phyloP scores from a whole-genome alignment of 2,329 filamentous ascomycete species.

The Colletotrichum sp. region DNA sequence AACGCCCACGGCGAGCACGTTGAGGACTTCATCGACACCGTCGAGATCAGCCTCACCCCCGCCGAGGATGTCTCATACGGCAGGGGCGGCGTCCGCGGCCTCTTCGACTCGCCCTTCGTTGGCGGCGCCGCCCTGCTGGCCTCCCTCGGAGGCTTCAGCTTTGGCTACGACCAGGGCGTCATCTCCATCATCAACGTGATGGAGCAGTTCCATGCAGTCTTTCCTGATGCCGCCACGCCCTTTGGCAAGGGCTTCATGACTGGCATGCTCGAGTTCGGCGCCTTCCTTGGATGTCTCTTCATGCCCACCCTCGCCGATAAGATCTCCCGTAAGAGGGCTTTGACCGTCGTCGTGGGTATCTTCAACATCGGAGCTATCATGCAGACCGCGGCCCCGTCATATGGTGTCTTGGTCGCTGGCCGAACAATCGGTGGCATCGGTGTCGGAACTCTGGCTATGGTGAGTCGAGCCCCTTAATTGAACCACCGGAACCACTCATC shows the following conservation, averaged over 20 bases:
- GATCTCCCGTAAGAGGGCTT: conserved; percentile 46
- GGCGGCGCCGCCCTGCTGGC: conserved; percentile 36
- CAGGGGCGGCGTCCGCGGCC: conserved; percentile 5
- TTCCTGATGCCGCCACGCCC: conserved; percentile 32
- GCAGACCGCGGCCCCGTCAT: conserved; percentile 31
- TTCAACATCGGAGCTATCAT: conserved; percentile 49
- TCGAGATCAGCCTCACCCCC: conserved; percentile 7
- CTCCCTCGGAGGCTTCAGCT: conserved; percentile 34
- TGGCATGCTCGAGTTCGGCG: conserved; percentile 46
- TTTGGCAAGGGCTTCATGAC: conserved; percentile 37
- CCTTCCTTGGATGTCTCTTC: conserved; percentile 40
- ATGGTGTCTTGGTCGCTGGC: conserved; percentile 30
- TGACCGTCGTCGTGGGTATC: conserved; percentile 40
- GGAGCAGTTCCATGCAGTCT: conserved; percentile 46
- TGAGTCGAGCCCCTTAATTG: not conserved
- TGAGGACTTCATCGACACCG: conserved; percentile 9
- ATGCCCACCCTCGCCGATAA: conserved; percentile 43
- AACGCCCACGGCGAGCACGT: conserved; percentile 4
- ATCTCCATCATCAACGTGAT: conserved; percentile 50
- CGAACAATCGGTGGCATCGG: conserved; percentile 34
- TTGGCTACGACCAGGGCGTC: conserved; percentile 42
- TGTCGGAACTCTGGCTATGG: conserved; percentile 33
- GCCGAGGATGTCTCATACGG: conserved; percentile 19
- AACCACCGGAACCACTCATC: not conserved
- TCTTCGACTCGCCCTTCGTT: conserved; percentile 14